Evolutionary conservation across 2,329 filamentous ascomycete species (phyloP), one percentile per base, ranked within the genome.

Genomic region (Aspergillus niger): DNA sequence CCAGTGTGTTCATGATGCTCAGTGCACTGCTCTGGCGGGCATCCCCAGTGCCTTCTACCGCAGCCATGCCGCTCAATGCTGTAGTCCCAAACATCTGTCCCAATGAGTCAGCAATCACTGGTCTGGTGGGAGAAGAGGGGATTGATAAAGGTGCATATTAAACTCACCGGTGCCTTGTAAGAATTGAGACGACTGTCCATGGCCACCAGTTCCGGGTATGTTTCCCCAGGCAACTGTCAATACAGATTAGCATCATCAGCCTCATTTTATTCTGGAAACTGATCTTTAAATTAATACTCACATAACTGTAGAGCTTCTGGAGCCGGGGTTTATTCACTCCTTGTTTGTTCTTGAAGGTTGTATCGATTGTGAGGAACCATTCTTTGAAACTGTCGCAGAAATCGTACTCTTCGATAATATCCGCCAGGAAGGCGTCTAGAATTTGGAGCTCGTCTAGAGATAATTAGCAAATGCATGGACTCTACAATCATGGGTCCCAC

Each of bases 1-100:
- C 53, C 28, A 55, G 44, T 2, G 53, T 55, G 53, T 55, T 55
- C 24, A 55, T 55, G 7, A 55, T 55, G 53, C 39, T 44, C 13
- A 55, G 26, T 5, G 53, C 53, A 15, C 20, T 47, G 53, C 26
- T 6, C 8, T 55, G 39, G 5, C 17, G n/a, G 10, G n/a, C 17
- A 22, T 30, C n/a, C 8, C 26, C 43, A 1, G 39, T 8, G 52
- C 52, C 52, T 11, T 17, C 20, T 2, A 41, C 24, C 8, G n/a
- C 22, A 11, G 41, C 39, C 39, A 55, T 24, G 3, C 53, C 39
- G 39, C 13, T 47, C n/a, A 55, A 13, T 2, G 10, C 20, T 47
- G 26, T 47, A 17, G 10, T 30, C 5, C 20, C 39, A n/a, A 55
- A 55, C 53, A 55, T 55, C 53, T 55, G 36, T 2, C 2, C 5